Evolutionary conservation across 2,329 filamentous ascomycete species (phyloP).

Genomic region (Claviceps arundinis): DNA sequence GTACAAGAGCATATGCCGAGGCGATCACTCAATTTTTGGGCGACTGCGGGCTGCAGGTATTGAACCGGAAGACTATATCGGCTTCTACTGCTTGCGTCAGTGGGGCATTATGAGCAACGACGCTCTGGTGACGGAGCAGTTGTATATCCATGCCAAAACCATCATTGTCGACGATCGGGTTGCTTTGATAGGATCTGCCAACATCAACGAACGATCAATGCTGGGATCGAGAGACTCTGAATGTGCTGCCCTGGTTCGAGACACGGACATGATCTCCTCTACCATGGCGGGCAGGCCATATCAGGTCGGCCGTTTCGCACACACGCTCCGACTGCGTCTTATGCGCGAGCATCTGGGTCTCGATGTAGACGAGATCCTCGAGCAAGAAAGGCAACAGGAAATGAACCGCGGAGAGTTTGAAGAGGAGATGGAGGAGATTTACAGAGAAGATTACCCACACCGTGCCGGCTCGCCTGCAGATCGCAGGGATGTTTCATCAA

Average conservation of each 20-base stretch:
- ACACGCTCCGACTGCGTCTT: conserved; percentile 79
- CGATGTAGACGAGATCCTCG: conserved; percentile 81
- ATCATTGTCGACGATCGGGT: conserved; percentile 93
- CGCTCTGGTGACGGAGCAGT: conserved; percentile 79
- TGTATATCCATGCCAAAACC: conserved; percentile 96
- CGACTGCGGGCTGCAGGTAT: conserved; percentile 67
- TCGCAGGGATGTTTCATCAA: conserved; percentile 25
- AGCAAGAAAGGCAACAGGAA: conserved; percentile 60
- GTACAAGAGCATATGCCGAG: conserved; percentile 88
- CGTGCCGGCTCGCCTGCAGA: conserved; percentile 14
- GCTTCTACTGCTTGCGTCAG: conserved; percentile 82
- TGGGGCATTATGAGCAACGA: conserved; percentile 88
- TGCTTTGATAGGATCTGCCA: conserved; percentile 89
- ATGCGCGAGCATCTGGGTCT: conserved; percentile 97
- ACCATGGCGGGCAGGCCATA: conserved; percentile 86
- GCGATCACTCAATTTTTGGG: conserved; percentile 83
- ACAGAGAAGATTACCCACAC: conserved; percentile 28
- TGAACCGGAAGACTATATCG: conserved; percentile 87
- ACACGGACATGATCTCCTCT: conserved; percentile 85
- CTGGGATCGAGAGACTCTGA: conserved; percentile 85
- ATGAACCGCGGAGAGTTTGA: conserved; percentile 44
- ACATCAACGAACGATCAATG: conserved; percentile 98
- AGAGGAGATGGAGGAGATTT: conserved; percentile 49
- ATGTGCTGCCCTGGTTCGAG: conserved; percentile 75
- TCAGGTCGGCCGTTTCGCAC: conserved; percentile 80